Evolutionary conservation across 805 yeast species (phyloP).

Genomic region (Lachancea mirantina): DNA sequence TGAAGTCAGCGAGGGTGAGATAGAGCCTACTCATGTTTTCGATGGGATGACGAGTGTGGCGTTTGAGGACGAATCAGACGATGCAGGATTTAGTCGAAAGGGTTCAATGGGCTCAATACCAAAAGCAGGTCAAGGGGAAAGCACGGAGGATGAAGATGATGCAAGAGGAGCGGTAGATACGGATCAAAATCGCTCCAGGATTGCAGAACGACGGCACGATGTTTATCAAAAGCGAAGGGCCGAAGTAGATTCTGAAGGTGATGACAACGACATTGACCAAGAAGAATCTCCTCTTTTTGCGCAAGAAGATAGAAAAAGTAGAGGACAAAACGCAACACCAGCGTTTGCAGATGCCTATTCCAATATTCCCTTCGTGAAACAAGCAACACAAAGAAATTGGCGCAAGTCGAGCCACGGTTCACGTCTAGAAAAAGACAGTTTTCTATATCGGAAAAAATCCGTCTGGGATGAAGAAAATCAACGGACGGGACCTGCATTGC

Average conservation of each 20-base stretch:
- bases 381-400: no score
- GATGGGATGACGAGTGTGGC: conserved; percentile 7
- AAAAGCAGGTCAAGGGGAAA: conserved; percentile 22
- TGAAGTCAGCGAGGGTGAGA: conserved; percentile 9
- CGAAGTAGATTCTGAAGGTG: no score
- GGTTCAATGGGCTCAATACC: conserved; percentile 15
- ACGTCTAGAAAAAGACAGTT: conserved; percentile 11
- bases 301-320: no score
- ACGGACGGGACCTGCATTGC: neutral
- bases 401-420: no score
- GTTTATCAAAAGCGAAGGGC: no score
- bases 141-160: conserved; percentile 5
- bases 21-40: conserved; percentile 4
- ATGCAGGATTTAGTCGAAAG: conserved; percentile 2
- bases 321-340: no score
- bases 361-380: no score
- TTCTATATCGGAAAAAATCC: conserved; percentile 19
- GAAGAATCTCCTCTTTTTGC: conserved; percentile 13
- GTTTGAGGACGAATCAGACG: conserved; percentile 5
- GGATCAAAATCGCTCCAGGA: conserved; percentile 9
- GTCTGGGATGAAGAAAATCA: conserved; percentile 5
- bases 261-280: conserved; percentile 8
- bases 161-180: conserved; percentile 1
- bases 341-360: no score
- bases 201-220: no score